These are phyloP conservation scores for Quercus robur DNA, from an alignment of 306 rosid species.

Conservation along the genomic window DNA sequence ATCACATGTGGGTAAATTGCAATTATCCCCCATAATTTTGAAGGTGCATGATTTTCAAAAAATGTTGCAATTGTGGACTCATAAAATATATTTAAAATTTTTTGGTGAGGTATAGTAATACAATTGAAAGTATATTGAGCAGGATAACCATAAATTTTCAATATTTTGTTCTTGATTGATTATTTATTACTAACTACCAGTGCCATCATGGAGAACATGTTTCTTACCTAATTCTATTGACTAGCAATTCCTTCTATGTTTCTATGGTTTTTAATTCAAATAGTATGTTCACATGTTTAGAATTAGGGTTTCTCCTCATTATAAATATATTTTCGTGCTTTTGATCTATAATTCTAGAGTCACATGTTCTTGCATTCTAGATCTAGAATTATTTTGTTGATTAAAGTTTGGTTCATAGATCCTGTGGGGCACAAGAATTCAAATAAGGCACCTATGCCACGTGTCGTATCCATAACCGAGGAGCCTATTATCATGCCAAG, in stretches of 20 bases:
- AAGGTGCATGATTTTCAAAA: background rate
- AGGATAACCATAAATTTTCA: background rate
- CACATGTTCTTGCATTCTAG: too few species aligned
- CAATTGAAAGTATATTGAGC: background rate
- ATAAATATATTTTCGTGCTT: too few species aligned
- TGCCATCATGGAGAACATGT: background rate
- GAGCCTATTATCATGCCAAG: too few species aligned
- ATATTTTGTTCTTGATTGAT: background rate
- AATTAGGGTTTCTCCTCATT: too few species aligned
- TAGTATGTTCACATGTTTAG: too few species aligned
- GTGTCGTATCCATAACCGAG: accelerated
- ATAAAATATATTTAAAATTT: background rate
- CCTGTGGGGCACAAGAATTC: too few species aligned
- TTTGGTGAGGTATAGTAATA: background rate
- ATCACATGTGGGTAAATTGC: too few species aligned
- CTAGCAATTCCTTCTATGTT: background rate
- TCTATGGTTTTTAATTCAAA: too few species aligned
- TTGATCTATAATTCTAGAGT: too few species aligned
- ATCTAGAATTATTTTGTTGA: too few species aligned
- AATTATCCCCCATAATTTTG: background rate
- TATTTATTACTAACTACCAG: background rate
- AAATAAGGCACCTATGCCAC: too few species aligned
- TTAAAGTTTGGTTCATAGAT: too few species aligned
- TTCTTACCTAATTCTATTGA: background rate
- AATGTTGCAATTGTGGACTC: background rate